Base-by-base conservation (phyloP, 176 grass and related monocot species). In the Bromus sterilis region DNA sequence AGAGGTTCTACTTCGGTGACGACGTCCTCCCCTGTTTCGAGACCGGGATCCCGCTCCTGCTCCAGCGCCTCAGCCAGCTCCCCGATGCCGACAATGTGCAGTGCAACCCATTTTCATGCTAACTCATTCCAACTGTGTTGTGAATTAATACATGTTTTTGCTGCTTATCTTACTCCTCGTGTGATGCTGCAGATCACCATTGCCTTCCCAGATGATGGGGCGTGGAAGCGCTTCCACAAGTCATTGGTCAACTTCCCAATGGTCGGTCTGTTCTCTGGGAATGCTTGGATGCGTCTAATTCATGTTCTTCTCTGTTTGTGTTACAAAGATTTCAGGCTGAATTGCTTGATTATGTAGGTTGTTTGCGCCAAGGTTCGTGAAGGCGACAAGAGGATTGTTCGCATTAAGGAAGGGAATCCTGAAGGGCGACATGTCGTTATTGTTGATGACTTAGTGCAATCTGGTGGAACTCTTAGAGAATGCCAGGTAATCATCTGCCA, bases 181-280 rank as follows among this genome's bases (percentile, higher is more conserved):
- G 59, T 73, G 55, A n/a, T 16, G 48, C 18, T 13, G 85, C 89
- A 98, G 95, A 85, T 98, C 82, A 85, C 95, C 62, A 91, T 98
- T 81, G 92, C 95, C 35, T 98, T 98, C 72, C 95, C 95, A 34
- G 95, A 98, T 93, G 92, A 98, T 76, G 95, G 95, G 36, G 92
- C 95, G 21, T 98, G 95, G 95, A 94, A 98, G 77, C 92, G 95
- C 56, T 98, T 98, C 80, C 88, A 98, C 80, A 98, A 98, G 81
- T 79, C 78, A 44, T 60, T 98, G 60, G 82, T 80, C 55, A 86
- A 91, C 71, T 98, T 91, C 49, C 95, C 95, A 56, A 91, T 93
- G 95, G 88, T 97, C 41, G 87, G 72, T 36, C 0, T 51, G 11
- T 55, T 60, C 10, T 28, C n/a, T 53, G 9, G 23, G 21, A 37